These are phyloP conservation scores for Sphagnum tenellum DNA, from an alignment of 225 moss, liverwort and hornwort genomes.

Conservation along the genomic window DNA sequence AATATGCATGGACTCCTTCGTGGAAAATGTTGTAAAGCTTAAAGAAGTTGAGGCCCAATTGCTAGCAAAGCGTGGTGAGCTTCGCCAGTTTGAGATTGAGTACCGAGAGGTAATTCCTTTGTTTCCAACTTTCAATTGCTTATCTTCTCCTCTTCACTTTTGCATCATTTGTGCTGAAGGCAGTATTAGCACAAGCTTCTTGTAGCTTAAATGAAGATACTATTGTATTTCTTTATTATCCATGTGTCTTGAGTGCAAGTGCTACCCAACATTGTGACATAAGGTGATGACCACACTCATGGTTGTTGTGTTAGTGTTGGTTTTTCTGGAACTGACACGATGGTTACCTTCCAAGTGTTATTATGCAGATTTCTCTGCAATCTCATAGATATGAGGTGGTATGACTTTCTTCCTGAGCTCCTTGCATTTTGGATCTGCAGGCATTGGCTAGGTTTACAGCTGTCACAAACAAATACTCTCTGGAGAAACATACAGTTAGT, in stretches of 20 bases:
- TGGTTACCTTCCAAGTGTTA: too few species aligned
- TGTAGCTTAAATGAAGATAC: neutral
- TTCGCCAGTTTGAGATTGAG: constrained; percentile 81
- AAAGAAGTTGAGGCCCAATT: constrained; percentile 90
- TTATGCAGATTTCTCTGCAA: too few species aligned
- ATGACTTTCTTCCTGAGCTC: neutral
- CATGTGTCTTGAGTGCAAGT: neutral
- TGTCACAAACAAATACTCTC: constrained; percentile 72
- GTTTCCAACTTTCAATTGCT: neutral
- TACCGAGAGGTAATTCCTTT: constrained; percentile 67
- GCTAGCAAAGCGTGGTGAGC: constrained; percentile 72
- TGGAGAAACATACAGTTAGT: constrained; percentile 43
- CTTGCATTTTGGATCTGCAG: constrained; percentile 26
- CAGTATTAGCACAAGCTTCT: neutral
- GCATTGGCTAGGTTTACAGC: constrained; percentile 71
- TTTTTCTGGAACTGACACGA: too few species aligned
- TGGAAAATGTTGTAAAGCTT: constrained; percentile 59
- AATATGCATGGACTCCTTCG: constrained; percentile 67
- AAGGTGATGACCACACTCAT: too few species aligned
- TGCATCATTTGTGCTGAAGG: neutral
- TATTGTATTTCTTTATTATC: neutral
- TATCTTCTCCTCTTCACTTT: neutral
- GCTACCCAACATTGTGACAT: too few species aligned
- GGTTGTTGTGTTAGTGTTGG: too few species aligned
- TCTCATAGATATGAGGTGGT: neutral